Conservation (phyloP, 1,139 yeast genomes). For the Candida gigantensis region DNA sequence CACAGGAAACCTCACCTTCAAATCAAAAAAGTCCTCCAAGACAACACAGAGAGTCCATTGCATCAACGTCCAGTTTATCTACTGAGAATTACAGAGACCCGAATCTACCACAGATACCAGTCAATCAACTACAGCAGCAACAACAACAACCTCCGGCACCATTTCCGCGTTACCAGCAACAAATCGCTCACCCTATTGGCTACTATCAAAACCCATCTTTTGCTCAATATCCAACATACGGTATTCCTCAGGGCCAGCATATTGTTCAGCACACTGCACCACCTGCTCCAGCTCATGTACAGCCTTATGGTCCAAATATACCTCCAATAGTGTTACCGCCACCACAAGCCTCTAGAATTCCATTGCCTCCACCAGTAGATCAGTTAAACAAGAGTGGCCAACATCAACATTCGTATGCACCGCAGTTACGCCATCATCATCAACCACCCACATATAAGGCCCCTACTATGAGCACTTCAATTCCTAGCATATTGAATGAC, state of each 20-base stretch:
- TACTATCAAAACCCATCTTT: slow-evolving; percentile 1
- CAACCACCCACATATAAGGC: neutral
- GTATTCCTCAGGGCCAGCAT: neutral
- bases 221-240: neutral
- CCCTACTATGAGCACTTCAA: slow-evolving; percentile 3
- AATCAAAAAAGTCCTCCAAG: no score
- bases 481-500: slow-evolving; percentile 13
- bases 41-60: no score
- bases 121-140: slow-evolving; percentile 7
- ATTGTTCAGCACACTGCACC: neutral
- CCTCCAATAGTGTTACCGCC: slow-evolving; percentile 8
- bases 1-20: no score
- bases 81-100: no score
- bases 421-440: neutral
- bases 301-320: neutral
- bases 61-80: neutral
- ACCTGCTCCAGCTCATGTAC: slow-evolving; percentile 3
- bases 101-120: no score
- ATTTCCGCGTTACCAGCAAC: slow-evolving; percentile 3
- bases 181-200: neutral
- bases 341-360: slow-evolving; percentile 4
- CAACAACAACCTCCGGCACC: slow-evolving; percentile 5
- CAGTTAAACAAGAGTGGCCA: slow-evolving; percentile 3
- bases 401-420: neutral
- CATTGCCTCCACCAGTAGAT: slow-evolving; percentile 1